These are phyloP conservation scores for Phytophthora colocasiae DNA, from an alignment of 352 stramenopile species.

Conservation along the genomic window DNA sequence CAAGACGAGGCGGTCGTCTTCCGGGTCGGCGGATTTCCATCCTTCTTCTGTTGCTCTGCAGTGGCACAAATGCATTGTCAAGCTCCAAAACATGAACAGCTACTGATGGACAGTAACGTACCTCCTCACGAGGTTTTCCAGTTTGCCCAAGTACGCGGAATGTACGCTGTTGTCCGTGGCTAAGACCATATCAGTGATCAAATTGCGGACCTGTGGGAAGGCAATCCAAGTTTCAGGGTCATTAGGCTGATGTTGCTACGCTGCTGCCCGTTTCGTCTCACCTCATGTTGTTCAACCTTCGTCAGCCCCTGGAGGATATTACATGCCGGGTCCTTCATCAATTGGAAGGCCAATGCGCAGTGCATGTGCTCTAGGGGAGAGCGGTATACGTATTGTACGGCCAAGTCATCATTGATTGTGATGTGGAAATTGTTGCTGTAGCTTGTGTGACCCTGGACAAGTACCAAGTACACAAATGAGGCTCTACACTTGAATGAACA, in stretches of 20 bases:
- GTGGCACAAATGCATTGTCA: conserved; percentile 2
- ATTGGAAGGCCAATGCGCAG: conserved; percentile 78
- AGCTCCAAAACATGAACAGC: background rate
- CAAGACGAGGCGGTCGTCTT: conserved; percentile 77
- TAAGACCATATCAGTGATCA: conserved; percentile 89
- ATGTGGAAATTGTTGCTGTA: conserved; percentile 92
- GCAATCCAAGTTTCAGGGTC: background rate
- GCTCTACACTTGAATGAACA: background rate
- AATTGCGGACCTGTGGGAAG: conserved; percentile 56
- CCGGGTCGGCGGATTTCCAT: conserved; percentile 62
- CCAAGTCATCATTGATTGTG: conserved; percentile 77
- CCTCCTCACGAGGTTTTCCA: conserved; percentile 76
- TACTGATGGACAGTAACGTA: conserved; percentile 21
- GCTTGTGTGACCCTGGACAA: conserved; percentile 78
- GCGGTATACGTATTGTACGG: conserved; percentile 83
- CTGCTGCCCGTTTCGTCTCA: conserved; percentile 11
- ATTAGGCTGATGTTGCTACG: background rate
- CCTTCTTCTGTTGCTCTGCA: conserved; percentile 48
- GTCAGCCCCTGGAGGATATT: conserved; percentile 81
- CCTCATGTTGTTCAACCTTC: conserved; percentile 79
- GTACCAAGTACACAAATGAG: background rate
- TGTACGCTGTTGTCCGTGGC: conserved; percentile 91
- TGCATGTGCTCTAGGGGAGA: conserved; percentile 91
- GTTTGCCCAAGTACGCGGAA: conserved; percentile 75
- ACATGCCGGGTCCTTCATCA: conserved; percentile 73